These are phyloP conservation scores for Chytriomyces sp. DNA, from an alignment of 192 early-diverging fungal species.

Conservation along the genomic window DNA sequence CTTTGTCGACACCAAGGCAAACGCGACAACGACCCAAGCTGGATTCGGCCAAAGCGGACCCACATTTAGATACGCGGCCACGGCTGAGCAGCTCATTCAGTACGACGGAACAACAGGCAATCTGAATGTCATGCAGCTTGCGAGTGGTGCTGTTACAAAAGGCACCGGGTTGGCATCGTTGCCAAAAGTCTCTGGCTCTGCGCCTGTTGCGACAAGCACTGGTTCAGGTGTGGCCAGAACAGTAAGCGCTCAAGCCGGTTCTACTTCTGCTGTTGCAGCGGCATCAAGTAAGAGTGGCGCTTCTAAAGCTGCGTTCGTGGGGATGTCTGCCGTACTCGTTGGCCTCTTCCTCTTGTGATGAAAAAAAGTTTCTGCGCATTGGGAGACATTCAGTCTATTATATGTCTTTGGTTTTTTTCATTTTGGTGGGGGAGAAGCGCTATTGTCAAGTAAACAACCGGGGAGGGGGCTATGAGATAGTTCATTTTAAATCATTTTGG, in stretches of 20 bases:
- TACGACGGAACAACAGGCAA: slow-evolving; percentile 10
- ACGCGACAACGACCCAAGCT: slow-evolving; percentile 27
- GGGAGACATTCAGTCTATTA: too few species aligned
- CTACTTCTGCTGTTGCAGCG: neutral
- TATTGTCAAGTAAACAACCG: too few species aligned
- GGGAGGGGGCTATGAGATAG: too few species aligned
- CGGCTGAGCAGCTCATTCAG: slow-evolving; percentile 11
- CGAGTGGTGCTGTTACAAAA: slow-evolving; percentile 8
- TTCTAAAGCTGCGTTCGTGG: neutral
- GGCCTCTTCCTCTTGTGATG: too few species aligned
- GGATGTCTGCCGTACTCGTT: too few species aligned
- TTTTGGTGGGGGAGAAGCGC: too few species aligned
- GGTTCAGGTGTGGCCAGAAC: neutral
- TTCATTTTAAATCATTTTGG: too few species aligned
- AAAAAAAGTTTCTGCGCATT: too few species aligned
- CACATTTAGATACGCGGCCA: slow-evolving; percentile 24
- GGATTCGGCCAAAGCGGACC: slow-evolving; percentile 19
- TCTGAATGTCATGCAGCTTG: slow-evolving; percentile 18
- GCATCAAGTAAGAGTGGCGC: neutral
- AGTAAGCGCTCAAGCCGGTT: neutral
- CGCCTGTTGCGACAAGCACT: neutral
- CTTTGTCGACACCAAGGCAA: slow-evolving; percentile 24
- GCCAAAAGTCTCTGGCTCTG: slow-evolving; percentile 8
- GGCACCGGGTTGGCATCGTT: slow-evolving; percentile 17
- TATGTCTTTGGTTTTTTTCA: too few species aligned